Conservation (phyloP, 257 asterid genomes). For the Gentiana dahurica region DNA sequence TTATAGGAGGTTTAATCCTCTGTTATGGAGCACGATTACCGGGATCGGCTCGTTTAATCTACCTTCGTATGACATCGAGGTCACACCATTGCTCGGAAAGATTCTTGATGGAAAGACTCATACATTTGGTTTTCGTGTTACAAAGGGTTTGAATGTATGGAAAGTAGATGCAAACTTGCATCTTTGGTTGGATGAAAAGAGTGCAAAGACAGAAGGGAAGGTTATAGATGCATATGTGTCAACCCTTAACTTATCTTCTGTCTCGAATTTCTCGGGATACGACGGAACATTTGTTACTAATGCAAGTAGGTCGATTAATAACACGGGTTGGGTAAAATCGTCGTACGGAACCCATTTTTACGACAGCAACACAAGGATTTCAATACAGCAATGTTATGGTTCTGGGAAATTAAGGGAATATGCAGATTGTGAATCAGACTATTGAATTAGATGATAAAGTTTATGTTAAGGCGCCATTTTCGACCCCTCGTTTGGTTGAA, state of each 20-base stretch:
- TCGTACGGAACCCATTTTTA: conserved; percentile 40
- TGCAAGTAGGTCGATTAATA: conserved; percentile 35
- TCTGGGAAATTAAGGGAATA: conserved; percentile 50
- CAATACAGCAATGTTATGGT: conserved; percentile 41
- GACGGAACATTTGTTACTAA: conserved; percentile 44
- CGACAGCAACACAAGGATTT: conserved; percentile 29
- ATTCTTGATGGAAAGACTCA: conserved; percentile 52
- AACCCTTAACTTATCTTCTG: conserved; percentile 18
- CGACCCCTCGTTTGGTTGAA: conserved; percentile 10
- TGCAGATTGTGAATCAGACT: conserved; percentile 51
- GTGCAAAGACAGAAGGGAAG: conserved; percentile 36
- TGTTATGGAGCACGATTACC: conserved; percentile 65
- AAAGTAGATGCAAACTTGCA: conserved; percentile 75
- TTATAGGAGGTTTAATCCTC: conserved; percentile 76
- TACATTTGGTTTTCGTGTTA: conserved; percentile 37
- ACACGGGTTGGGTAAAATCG: conserved; percentile 49
- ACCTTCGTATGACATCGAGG: conserved; percentile 64
- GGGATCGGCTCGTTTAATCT: conserved; percentile 72
- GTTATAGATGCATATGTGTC: conserved; percentile 14
- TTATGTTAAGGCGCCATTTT: conserved; percentile 14
- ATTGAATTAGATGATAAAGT: conserved; percentile 35
- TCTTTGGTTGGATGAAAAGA: conserved; percentile 56
- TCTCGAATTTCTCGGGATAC: conserved; percentile 41
- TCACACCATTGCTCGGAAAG: conserved; percentile 48
- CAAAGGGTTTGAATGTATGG: conserved; percentile 70